Base-by-base conservation (phyloP, 2,329 filamentous ascomycete species). In the Alternaria viburni region DNA sequence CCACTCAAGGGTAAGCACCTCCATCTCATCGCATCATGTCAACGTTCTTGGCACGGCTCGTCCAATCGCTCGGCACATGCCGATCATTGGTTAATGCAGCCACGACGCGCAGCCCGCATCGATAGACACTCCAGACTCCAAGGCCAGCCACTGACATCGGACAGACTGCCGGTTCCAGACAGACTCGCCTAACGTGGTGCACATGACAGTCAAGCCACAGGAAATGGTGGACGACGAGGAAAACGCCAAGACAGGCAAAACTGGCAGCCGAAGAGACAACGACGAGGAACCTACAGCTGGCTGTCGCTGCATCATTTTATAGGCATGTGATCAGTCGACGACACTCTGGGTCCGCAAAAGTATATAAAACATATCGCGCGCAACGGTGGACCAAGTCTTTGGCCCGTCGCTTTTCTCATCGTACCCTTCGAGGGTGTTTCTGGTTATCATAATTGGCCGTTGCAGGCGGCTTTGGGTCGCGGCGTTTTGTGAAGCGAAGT, bases 201-300 rank as follows among this genome's bases (percentile, higher is more conserved):
- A 97, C 80, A 97, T 97, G 93, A 95, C 92, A 6, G 89, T 97
- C 71, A 91, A 92, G 71, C 93, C 93, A 3, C 91, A 93, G 75
- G 93, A 97, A 75, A 87, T 91, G 43, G 84, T 95, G 65, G 90
- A 96, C 68, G 90, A 96, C 67, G 93, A 96, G 74, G 89, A 90
- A 69, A 91, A 93, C 70, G 89, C 91, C 60, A 91, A 90, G 75
- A 87, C 87, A 32, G 86, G 87, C 62, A 91, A 90, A 78, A 80
- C 82, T 54, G 80, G 82, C 25, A 73, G 62, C 67, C 72, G 81
- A 44, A 82, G 86, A 65, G 88, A 89, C 49, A 84, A 84, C 26
- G 83, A 83, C 36, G 87, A 89, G 64, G 81, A 83, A 67, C 86
- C 83, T 57, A 76, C 76, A 55, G 85, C 88, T 41, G 85, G 88